phyloP scores from a whole-genome alignment of 2,329 filamentous ascomycete genomes.

The Colletotrichum sp. region DNA sequence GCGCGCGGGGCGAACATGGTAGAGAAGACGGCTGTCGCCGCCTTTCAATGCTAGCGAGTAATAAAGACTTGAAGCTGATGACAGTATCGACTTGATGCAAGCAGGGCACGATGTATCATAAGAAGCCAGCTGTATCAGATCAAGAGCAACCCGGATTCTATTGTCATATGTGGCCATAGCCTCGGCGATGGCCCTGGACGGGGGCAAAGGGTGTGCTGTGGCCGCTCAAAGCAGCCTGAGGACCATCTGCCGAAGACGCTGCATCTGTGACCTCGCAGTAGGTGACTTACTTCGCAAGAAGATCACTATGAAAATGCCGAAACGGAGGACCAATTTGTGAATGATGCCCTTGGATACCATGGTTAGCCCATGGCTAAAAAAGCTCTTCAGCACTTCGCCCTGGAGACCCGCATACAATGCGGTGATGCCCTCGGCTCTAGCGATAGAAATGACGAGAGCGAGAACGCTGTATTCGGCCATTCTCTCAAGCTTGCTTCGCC shows the following conservation, averaged over 20 bases:
- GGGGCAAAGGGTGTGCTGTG: neutral
- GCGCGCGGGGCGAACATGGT: constrained; percentile 85
- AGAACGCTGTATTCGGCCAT: constrained; percentile 60
- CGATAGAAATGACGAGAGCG: constrained; percentile 62
- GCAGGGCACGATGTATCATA: neutral
- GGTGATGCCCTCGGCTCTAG: constrained; percentile 66
- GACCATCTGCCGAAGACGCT: constrained; percentile 6
- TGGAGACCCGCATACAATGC: constrained; percentile 79
- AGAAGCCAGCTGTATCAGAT: neutral
- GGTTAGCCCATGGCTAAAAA: constrained; percentile 84
- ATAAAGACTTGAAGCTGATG: neutral
- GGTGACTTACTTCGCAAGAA: neutral
- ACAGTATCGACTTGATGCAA: neutral
- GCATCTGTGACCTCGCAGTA: constrained; percentile 23
- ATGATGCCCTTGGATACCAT: constrained; percentile 86
- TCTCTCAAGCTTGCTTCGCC: constrained; percentile 14
- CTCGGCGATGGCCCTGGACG: neutral
- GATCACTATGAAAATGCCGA: constrained; percentile 63
- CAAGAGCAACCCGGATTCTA: neutral
- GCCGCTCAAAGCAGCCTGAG: neutral
- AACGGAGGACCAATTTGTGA: constrained; percentile 72
- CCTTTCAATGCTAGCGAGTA: constrained; percentile 74
- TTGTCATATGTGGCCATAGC: neutral
- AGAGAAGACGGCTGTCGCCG: constrained; percentile 72
- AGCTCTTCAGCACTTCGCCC: constrained; percentile 80